phyloP scores from a whole-genome alignment of 2,329 filamentous ascomycete species.

The Hymenotorrendiella dingleyae region DNA sequence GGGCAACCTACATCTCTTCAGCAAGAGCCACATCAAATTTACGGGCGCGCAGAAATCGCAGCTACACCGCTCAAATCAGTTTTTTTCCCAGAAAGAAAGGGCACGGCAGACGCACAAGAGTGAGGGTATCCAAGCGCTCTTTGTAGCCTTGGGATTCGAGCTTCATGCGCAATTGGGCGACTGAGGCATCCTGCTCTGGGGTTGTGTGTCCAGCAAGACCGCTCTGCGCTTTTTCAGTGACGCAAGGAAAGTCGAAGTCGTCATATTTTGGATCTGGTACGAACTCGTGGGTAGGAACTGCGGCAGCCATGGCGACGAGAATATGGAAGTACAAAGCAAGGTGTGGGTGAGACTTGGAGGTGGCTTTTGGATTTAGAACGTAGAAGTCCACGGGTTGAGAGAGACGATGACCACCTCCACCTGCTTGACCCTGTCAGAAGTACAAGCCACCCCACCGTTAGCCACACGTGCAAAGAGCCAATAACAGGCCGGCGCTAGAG shows the following conservation, averaged over 20 bases:
- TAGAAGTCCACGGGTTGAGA: too few species aligned
- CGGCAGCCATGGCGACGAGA: constrained; percentile 25
- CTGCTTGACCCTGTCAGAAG: too few species aligned
- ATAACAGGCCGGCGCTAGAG: too few species aligned
- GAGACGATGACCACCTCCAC: too few species aligned
- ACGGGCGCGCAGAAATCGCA: constrained; percentile 86
- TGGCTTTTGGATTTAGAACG: too few species aligned
- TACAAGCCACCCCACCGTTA: too few species aligned
- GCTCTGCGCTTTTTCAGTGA: constrained; percentile 59
- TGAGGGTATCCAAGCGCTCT: constrained; percentile 85
- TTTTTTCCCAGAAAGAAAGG: neutral
- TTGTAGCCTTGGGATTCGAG: constrained; percentile 80
- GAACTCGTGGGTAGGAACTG: constrained; percentile 32
- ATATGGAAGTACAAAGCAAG: too few species aligned
- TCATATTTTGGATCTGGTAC: constrained; percentile 92
- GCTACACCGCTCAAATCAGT: constrained; percentile 37
- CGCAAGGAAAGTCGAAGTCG: constrained; percentile 87
- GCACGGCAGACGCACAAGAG: constrained; percentile 55
- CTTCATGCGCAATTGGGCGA: constrained; percentile 76
- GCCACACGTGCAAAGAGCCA: too few species aligned
- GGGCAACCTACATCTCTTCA: constrained; percentile 73
- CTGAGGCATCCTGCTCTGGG: constrained; percentile 79
- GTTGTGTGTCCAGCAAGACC: constrained; percentile 89
- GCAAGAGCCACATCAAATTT: constrained; percentile 85
- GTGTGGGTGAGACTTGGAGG: too few species aligned